These are phyloP conservation scores for Urostyla sp. DNA, from an alignment of 73 alveolate genomes.

Conservation along the genomic window DNA sequence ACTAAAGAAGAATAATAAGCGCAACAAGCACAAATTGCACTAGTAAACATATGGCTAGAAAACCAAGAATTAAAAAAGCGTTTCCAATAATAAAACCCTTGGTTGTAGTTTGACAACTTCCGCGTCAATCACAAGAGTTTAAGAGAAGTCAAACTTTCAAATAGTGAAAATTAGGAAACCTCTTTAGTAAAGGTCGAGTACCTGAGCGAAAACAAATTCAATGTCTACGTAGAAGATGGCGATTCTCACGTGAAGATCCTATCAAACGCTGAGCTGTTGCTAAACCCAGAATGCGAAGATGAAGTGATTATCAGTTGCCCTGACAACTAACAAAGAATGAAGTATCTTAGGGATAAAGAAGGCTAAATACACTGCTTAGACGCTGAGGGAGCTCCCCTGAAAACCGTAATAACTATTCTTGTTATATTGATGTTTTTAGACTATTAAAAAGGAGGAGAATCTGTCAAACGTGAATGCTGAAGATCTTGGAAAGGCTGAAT, in stretches of 20 bases:
- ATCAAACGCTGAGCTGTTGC: constrained; percentile 11
- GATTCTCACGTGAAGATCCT: neutral
- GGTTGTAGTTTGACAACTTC: constrained; percentile 57
- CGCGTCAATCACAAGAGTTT: constrained; percentile 48
- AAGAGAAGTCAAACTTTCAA: constrained; percentile 45
- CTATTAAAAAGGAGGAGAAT: constrained; percentile 20
- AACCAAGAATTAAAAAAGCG: constrained; percentile 6
- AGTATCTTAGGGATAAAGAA: constrained; percentile 41
- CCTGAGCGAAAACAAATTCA: constrained; percentile 43
- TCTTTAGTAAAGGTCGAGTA: constrained; percentile 51
- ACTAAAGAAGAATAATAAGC: neutral
- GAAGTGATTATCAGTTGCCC: constrained; percentile 25
- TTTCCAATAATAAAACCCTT: constrained; percentile 33
- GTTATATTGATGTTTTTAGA: neutral
- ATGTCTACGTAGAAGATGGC: neutral
- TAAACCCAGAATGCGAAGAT: constrained; percentile 24
- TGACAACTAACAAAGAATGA: constrained; percentile 4
- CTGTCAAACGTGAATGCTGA: constrained; percentile 12
- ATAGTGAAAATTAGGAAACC: constrained; percentile 30
- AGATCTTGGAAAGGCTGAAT: constrained; percentile 44
- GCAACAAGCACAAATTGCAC: constrained; percentile 23
- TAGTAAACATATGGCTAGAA: constrained; percentile 42
- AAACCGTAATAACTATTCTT: constrained; percentile 4
- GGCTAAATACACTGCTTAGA: constrained; percentile 35
- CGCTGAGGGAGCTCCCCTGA: constrained; percentile 57